A percentile compares a stretch with the other conserved stretches of the same genome.
phyloP scores from a whole-genome alignment of 2,329 filamentous ascomycete genomes.

The Cyclaneusma minus region DNA sequence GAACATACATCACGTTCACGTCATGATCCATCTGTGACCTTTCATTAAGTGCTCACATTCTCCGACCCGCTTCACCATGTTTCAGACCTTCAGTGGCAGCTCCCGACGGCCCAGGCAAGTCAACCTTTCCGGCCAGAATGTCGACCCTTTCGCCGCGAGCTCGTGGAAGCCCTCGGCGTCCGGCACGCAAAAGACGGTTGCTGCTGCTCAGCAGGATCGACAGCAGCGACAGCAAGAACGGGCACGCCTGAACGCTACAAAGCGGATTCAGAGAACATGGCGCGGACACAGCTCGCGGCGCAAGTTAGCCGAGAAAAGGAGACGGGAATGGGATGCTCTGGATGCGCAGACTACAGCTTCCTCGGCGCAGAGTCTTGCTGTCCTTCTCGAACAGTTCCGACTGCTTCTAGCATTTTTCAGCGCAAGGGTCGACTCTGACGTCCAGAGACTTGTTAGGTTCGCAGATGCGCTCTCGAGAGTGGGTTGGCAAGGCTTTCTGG shows the following conservation, averaged over 20 bases:
- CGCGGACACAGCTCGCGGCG: constrained; percentile 55
- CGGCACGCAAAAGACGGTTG: constrained; percentile 62
- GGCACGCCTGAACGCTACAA: constrained; percentile 57
- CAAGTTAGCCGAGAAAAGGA: constrained; percentile 37
- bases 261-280: constrained; percentile 66
- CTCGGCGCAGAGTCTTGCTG: constrained; percentile 18
- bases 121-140: constrained; percentile 75
- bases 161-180: constrained; percentile 40
- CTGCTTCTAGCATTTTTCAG: constrained; percentile 36
- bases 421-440: constrained; percentile 27
- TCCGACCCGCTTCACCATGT: constrained; percentile 44
- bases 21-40: too few relatives aligned
- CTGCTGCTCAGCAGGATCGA: constrained; percentile 76
- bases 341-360: constrained; percentile 26
- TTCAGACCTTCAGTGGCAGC: constrained; percentile 79
- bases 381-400: constrained; percentile 25
- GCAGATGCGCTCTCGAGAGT: constrained; percentile 24
- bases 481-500: constrained; percentile 21
- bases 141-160: constrained; percentile 62
- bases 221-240: constrained; percentile 67
- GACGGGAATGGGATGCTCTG: constrained; percentile 45
- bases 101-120: constrained; percentile 79
- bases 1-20: too few relatives aligned
- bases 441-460: constrained; percentile 29
- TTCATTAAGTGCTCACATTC: too few relatives aligned